Evolutionary conservation across 108 stramenopile genomes (phyloP), one percentile per base, ranked within the genome.

Genomic region (Discostella stelligeroides): DNA sequence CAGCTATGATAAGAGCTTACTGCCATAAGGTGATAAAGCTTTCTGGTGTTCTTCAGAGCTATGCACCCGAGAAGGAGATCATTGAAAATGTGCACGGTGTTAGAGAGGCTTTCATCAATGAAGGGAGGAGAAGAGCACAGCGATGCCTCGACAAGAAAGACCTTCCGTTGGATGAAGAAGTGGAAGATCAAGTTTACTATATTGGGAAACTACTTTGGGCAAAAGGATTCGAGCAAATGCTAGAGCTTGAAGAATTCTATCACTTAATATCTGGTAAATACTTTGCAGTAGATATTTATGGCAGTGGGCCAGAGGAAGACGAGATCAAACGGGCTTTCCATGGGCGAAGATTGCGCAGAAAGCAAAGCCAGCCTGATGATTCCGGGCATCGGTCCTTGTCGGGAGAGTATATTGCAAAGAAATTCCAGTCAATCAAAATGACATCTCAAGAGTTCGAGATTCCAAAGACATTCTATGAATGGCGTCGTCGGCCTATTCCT

Each of bases 21-120:
- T 94, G 92, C 61, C 92, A 96, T 76, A 86, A 86, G 65, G 90
- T 94, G n/a, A 88, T 96, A 43, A 96, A 94, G 65, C 80, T 96
- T 0, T 83, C 81, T 0, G 88, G 81, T 25, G 84, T 88, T 10
- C 68, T 96, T 18, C 91, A 88, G 61, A 82, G 79, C 1, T 92
- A 86, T 68, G 91, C 91, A 12, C 86, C 87, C 15, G 92, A 91
- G 56, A 89, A 92, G 65, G 95, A 96, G 71, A 43, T 66, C 7
- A 76, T 86, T 3, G 66, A 51, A 53, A 96, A 96, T 73, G 95
- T 96, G 2, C 95, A 96, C 68, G 95, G 95, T 12, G 95, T 96
- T 4, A 82, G 95, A 60, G 58, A 70, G 37, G 85, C 82, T 29
- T 91, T 91, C 39, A 68, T 86, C 8, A 12, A 56, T 40, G 76